Evolutionary conservation across 805 yeast species (phyloP).

Genomic region (Lipomyces yamanashiensis): DNA sequence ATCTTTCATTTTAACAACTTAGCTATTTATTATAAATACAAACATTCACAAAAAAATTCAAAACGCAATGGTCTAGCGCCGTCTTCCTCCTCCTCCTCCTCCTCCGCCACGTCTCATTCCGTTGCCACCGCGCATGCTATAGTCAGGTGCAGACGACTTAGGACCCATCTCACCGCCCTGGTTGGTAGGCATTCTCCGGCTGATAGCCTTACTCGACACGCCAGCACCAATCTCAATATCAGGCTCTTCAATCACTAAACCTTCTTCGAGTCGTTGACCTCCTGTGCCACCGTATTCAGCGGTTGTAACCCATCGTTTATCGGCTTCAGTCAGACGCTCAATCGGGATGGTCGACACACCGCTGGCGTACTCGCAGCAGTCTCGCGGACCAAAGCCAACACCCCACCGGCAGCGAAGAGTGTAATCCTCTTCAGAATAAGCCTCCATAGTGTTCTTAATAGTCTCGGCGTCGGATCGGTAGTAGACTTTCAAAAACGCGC

Average conservation of each 20-base stretch:
- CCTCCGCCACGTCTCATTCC: slow-evolving; percentile 2
- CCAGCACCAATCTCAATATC: slow-evolving; percentile 97
- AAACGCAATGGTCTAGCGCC: neutral
- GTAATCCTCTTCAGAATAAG: slow-evolving; percentile 59
- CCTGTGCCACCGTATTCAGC: slow-evolving; percentile 99
- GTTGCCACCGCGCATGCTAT: too few species aligned
- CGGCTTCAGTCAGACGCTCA: slow-evolving; percentile 90
- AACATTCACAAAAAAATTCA: neutral
- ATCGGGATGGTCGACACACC: slow-evolving; percentile 90
- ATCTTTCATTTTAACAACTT: too few species aligned
- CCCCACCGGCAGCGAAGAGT: slow-evolving; percentile 94
- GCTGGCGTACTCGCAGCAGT: slow-evolving; percentile 91
- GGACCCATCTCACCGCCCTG: slow-evolving; percentile 52
- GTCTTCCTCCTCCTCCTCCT: neutral
- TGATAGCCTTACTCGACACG: slow-evolving; percentile 87
- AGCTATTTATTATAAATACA: neutral
- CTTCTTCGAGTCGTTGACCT: slow-evolving; percentile 77
- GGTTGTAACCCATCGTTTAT: slow-evolving; percentile 79
- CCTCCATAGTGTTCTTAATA: slow-evolving; percentile 69
- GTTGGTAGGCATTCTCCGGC: slow-evolving; percentile 90
- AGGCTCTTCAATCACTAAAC: slow-evolving; percentile 91
- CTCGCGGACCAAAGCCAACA: slow-evolving; percentile 98
- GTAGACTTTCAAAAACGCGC: slow-evolving; percentile 94
- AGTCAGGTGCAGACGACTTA: slow-evolving; percentile 22
- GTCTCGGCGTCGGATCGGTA: slow-evolving; percentile 90